Conservation (phyloP, 371 early-diverging fungal genomes). For the Circinella minor region DNA sequence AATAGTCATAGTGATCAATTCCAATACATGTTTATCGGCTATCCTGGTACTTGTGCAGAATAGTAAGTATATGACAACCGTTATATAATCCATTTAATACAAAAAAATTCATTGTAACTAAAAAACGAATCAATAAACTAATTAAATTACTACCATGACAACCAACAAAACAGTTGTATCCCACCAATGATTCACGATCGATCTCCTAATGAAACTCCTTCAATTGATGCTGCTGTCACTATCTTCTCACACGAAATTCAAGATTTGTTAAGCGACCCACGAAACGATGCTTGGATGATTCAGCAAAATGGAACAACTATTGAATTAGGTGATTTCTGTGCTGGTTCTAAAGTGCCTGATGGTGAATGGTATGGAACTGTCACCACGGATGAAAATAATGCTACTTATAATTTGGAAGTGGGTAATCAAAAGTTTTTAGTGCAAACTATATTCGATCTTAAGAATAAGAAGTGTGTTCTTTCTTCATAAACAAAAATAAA, state of each 20-base stretch:
- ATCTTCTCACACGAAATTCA: constrained; percentile 61
- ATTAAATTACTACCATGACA: too few relatives aligned
- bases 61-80: constrained; percentile 13
- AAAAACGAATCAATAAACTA: too few relatives aligned
- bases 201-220: constrained; percentile 52
- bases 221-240: constrained; percentile 55
- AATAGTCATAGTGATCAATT: constrained; percentile 49
- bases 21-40: constrained; percentile 54
- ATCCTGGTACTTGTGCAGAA: constrained; percentile 44
- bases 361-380: constrained; percentile 43
- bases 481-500: constrained; percentile 3
- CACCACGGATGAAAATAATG: constrained; percentile 17
- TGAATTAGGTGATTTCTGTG: constrained; percentile 57
- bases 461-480: constrained; percentile 40
- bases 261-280: constrained; percentile 56
- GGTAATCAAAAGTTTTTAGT: constrained; percentile 45
- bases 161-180: constrained; percentile 31
- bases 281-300: constrained; percentile 50
- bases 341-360: constrained; percentile 31
- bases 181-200: constrained; percentile 29
- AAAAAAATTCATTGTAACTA: too few relatives aligned
- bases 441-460: constrained; percentile 49
- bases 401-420: constrained; percentile 47
- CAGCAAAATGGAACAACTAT: constrained; percentile 18
- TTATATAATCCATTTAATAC: too few relatives aligned